phyloP scores from a whole-genome alignment of 2,329 filamentous ascomycete species.

The Sodiomyces alkalinus region DNA sequence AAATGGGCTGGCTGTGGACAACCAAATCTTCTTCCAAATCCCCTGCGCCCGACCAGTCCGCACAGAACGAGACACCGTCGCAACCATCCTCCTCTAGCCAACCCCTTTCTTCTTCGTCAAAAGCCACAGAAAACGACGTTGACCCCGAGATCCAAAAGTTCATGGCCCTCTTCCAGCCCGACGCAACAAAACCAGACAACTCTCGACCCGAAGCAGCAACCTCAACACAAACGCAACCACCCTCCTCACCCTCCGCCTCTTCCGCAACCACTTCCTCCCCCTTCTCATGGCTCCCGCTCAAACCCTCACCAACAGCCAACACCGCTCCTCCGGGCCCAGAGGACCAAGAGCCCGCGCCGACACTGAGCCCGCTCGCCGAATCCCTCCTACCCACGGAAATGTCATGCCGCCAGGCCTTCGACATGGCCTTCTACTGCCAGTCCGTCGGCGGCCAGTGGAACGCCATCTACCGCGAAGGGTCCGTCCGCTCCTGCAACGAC shows the following conservation, averaged over 20 bases:
- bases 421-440: slow-evolving; percentile 88
- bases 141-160: slow-evolving; percentile 42
- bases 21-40: slow-evolving; percentile 19
- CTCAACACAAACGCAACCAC: slow-evolving; percentile 9
- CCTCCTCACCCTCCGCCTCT: slow-evolving; percentile 13
- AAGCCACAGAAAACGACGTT: slow-evolving; percentile 8
- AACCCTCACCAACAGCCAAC: slow-evolving; percentile 11
- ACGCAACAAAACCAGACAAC: slow-evolving; percentile 2
- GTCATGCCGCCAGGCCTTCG: slow-evolving; percentile 83
- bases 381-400: slow-evolving; percentile 65
- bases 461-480: slow-evolving; percentile 76
- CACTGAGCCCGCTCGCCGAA: slow-evolving; percentile 38
- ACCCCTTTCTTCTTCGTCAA: too few species aligned
- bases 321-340: too few species aligned
- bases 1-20: slow-evolving; percentile 50
- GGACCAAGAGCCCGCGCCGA: slow-evolving; percentile 12
- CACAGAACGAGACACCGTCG: slow-evolving; percentile 9
- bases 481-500: slow-evolving; percentile 60
- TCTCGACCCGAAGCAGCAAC: slow-evolving; percentile 9
- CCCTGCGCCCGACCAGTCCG: slow-evolving; percentile 10
- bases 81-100: slow-evolving; percentile 8
- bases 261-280: slow-evolving; percentile 17
- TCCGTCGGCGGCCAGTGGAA: slow-evolving; percentile 84
- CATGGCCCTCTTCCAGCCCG: slow-evolving; percentile 27
- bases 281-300: slow-evolving; percentile 15